These are phyloP conservation scores for Populus davidiana DNA, from an alignment of 345 rosid genomes.

Conservation along the genomic window DNA sequence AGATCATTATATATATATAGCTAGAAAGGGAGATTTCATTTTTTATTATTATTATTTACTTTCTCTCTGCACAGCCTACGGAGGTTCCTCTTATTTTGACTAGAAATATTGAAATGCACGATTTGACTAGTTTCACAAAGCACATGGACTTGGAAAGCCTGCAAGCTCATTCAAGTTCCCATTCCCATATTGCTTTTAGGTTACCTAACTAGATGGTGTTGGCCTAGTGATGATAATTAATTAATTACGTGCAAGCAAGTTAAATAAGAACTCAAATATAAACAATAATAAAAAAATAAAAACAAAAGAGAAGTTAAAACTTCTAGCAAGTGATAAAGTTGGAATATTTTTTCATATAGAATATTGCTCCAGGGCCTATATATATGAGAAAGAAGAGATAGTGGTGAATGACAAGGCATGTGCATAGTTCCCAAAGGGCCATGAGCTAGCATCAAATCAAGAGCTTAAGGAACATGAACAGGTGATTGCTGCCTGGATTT, in stretches of 20 bases:
- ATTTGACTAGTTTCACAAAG: no score
- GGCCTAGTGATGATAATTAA: no score
- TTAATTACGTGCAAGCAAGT: no score
- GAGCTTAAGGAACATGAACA: constrained; percentile 35
- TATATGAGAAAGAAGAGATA: not conserved
- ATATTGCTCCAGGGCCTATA: no score
- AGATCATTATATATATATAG: no score
- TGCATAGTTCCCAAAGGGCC: constrained; percentile 32
- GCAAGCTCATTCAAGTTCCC: not conserved
- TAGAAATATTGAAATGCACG: not conserved
- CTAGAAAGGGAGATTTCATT: not conserved
- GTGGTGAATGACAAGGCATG: not conserved
- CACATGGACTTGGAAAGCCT: not conserved
- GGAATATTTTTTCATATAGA: not conserved
- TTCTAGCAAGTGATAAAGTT: not conserved
- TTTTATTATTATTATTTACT: not conserved
- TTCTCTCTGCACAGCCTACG: not conserved
- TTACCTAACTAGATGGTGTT: no score
- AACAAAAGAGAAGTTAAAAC: not conserved
- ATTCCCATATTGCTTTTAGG: no score
- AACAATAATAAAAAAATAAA: no score
- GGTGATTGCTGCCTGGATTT: constrained; percentile 33
- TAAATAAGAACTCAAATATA: no score
- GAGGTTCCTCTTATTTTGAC: not conserved
- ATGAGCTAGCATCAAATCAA: constrained; percentile 33